Conservation (phyloP, 768 basidiomycete genomes). For the Harrya chromipes region DNA sequence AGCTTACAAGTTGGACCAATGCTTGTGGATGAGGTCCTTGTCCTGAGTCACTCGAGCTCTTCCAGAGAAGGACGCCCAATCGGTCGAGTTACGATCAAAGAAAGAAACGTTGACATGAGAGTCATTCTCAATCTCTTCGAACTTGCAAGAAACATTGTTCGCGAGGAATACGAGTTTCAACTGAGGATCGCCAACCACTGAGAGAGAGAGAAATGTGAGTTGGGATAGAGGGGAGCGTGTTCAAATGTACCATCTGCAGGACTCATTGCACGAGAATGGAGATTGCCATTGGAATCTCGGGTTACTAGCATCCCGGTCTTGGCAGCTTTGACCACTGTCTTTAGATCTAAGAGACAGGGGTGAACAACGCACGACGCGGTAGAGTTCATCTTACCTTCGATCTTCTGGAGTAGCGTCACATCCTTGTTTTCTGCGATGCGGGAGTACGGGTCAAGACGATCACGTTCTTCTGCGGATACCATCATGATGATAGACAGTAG, state of each 20-base stretch:
- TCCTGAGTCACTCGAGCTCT: slow-evolving; percentile 65
- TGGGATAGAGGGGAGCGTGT: background rate
- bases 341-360: slow-evolving; percentile 45
- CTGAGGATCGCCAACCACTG: slow-evolving; percentile 46
- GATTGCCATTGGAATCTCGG: slow-evolving; percentile 56
- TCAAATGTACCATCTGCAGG: slow-evolving; percentile 56
- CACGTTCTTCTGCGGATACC: slow-evolving; percentile 23
- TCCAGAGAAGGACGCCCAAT: slow-evolving; percentile 80
- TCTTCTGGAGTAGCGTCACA: slow-evolving; percentile 61
- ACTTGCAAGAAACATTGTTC: slow-evolving; percentile 72
- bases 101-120: slow-evolving; percentile 79
- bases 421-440: slow-evolving; percentile 57
- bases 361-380: background rate
- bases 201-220: background rate
- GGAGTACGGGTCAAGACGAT: slow-evolving; percentile 70
- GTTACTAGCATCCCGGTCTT: slow-evolving; percentile 79
- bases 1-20: slow-evolving; percentile 56
- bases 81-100: slow-evolving; percentile 62
- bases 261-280: slow-evolving; percentile 83
- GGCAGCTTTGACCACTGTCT: slow-evolving; percentile 58
- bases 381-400: slow-evolving; percentile 41
- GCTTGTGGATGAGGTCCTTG: slow-evolving; percentile 57
- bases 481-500: slow-evolving; percentile 13
- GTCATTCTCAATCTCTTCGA: slow-evolving; percentile 74
- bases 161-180: slow-evolving; percentile 65